Percentiles rank a stretch among this genome's conserved stretches.
Evolutionary conservation across 495 filamentous ascomycete species (phyloP).

Genomic region (Penicillium daleae): DNA sequence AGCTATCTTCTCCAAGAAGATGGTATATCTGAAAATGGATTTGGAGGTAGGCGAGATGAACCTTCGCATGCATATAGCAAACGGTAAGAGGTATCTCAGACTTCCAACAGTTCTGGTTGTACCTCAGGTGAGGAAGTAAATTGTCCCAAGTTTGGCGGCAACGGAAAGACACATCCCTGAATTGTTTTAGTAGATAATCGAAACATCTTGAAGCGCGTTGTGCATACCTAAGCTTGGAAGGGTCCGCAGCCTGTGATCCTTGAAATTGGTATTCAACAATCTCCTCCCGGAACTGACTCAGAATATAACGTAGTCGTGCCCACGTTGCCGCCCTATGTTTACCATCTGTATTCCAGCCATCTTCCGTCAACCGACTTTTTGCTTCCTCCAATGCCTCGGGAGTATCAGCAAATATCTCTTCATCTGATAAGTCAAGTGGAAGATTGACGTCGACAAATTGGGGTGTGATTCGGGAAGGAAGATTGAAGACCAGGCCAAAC

Average conservation of each 20-base stretch:
- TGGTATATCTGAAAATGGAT: conserved; percentile 27
- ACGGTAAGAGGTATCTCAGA: conserved; percentile 12
- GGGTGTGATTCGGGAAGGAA: conserved; percentile 25
- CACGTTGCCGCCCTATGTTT: conserved; percentile 21
- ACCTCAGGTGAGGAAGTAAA: conserved; percentile 19
- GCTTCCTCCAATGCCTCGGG: conserved; percentile 10
- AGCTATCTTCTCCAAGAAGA: conserved; percentile 18
- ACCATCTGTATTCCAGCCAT: conserved; percentile 25
- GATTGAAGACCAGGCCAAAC: conserved; percentile 26
- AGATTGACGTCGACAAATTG: conserved; percentile 23
- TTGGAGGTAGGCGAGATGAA: conserved; percentile 26
- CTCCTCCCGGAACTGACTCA: conserved; percentile 25
- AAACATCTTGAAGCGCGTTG: background rate
- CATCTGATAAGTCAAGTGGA: conserved; percentile 25
- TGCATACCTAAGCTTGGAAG: conserved; percentile 20
- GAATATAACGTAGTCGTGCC: conserved; percentile 25
- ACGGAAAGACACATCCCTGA: conserved; percentile 20
- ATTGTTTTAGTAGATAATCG: background rate
- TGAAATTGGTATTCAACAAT: conserved; percentile 28
- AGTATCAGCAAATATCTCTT: conserved; percentile 14
- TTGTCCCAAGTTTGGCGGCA: conserved; percentile 22
- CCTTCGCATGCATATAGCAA: conserved; percentile 26
- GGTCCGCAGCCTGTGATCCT: conserved; percentile 12
- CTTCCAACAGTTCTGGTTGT: conserved; percentile 23
- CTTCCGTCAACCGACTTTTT: conserved; percentile 9